These are phyloP conservation scores for Rubus parviflorus DNA, from an alignment of 306 rosid species.

Conservation along the genomic window DNA sequence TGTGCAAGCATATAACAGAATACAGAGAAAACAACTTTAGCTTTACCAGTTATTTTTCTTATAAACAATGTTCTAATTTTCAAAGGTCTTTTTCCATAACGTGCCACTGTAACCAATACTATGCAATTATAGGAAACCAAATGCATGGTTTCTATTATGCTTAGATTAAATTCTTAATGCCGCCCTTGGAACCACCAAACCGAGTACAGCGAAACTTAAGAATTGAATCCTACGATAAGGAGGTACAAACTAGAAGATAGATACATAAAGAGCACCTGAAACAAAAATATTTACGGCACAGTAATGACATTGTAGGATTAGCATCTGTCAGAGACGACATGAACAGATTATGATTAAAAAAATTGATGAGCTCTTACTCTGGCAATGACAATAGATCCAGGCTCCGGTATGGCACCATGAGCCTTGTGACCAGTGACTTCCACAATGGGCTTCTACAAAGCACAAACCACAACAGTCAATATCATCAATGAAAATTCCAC, in stretches of 20 bases:
- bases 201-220: background rate
- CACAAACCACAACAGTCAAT: background rate
- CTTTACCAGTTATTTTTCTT: background rate
- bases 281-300: background rate
- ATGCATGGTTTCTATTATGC: background rate
- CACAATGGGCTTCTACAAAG: constrained; percentile 60
- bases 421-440: constrained; percentile 92
- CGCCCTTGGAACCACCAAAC: background rate
- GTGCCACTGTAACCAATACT: background rate
- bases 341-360: background rate
- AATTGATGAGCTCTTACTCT: constrained; percentile 44
- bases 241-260: background rate
- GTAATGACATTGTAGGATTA: background rate
- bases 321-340: background rate
- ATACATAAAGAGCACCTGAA: background rate
- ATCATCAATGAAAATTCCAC: background rate
- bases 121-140: background rate
- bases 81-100: background rate
- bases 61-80: too few species aligned
- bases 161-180: background rate
- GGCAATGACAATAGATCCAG: constrained; percentile 77
- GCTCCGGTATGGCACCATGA: constrained; percentile 80
- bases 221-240: background rate
- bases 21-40: background rate
- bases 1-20: too few species aligned